Conservation (phyloP, 176 grass and related monocot genomes). For the barley (Hordeum vulgare) region MorexV3_pseudomolecules_assembly NC_058518.1:258682941-258683440, state of each 20-base stretch:
- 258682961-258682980: slow-evolving; percentile 83
- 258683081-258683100: slow-evolving; percentile 27
- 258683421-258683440: too few relatives aligned
- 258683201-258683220: neutral
- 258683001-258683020: slow-evolving; percentile 9
- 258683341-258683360: neutral
- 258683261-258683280: neutral
- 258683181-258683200: neutral
- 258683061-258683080: slow-evolving; percentile 39
- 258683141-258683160: slow-evolving; percentile 11
- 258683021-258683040: slow-evolving; percentile 13
- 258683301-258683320: neutral
- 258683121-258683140: slow-evolving; percentile 18
- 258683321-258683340: too few relatives aligned
- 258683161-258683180: slow-evolving; percentile 11
- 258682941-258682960: slow-evolving; percentile 77
- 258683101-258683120: neutral
- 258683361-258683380: neutral
- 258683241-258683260: neutral
- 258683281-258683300: neutral
- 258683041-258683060: slow-evolving; percentile 22
- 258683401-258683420: neutral
- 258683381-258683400: neutral
- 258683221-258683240: too few relatives aligned
- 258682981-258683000: slow-evolving; percentile 45